These are phyloP conservation scores for Kernera saxatilis DNA, from an alignment of 345 rosid genomes.

Conservation along the genomic window DNA sequence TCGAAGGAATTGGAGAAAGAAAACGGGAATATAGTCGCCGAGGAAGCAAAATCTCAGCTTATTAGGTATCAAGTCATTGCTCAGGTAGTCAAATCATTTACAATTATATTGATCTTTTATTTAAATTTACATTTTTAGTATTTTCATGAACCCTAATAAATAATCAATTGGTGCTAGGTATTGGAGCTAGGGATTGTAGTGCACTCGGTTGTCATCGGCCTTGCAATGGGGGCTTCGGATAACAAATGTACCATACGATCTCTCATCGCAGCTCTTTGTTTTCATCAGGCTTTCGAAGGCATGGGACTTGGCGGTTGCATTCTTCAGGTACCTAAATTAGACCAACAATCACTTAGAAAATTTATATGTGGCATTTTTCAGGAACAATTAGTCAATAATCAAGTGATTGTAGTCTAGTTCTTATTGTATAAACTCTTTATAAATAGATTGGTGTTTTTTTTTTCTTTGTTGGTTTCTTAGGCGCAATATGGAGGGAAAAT, in stretches of 20 bases:
- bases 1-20: neutral
- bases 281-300: conserved; percentile 28
- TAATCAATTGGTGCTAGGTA: neutral
- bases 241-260: conserved; percentile 26
- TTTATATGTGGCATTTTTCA: neutral
- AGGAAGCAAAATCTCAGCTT: conserved; percentile 9
- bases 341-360: neutral
- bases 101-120: neutral
- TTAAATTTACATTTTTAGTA: neutral
- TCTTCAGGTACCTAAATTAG: conserved; percentile 3
- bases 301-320: conserved; percentile 28
- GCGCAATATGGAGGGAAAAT: conserved; percentile 33
- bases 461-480: conserved; percentile 11
- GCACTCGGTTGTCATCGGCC: conserved; percentile 28
- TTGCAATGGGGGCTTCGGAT: conserved; percentile 28
- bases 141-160: neutral
- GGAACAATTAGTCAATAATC: neutral
- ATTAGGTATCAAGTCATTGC: conserved; percentile 31
- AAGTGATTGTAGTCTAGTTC: neutral
- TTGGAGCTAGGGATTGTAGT: conserved; percentile 31
- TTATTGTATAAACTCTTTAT: neutral
- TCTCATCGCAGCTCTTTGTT: conserved; percentile 27
- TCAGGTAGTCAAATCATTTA: conserved; percentile 8
- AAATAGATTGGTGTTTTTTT: neutral
- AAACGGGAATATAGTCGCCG: neutral